phyloP scores from a whole-genome alignment of 441 rosid genomes.

The Pelargonium australe region DNA sequence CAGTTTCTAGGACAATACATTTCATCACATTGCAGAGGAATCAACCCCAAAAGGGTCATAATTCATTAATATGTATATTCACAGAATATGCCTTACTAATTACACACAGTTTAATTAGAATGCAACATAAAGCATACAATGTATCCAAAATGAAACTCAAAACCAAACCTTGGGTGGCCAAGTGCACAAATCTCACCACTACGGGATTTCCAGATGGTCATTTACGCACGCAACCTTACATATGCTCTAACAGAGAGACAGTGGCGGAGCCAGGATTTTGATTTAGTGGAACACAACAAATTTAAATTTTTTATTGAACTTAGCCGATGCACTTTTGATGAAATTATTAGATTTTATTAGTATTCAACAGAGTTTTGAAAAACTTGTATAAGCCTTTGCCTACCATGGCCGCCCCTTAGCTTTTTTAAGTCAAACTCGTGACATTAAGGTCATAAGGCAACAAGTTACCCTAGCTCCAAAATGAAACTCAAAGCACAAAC shows the following conservation, averaged over 20 bases:
- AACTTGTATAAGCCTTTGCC: too few relatives aligned
- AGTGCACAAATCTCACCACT: too few relatives aligned
- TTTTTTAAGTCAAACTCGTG: background rate
- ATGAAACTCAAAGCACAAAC: slow-evolving; percentile 6
- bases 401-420: too few relatives aligned
- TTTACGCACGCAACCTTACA: too few relatives aligned
- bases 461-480: background rate
- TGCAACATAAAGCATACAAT: background rate
- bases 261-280: too few relatives aligned
- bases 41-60: background rate
- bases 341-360: too few relatives aligned
- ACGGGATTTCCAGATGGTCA: too few relatives aligned
- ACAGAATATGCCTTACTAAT: background rate
- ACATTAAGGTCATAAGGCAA: background rate
- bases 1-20: background rate
- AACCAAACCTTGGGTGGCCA: background rate
- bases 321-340: too few relatives aligned
- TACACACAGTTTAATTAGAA: background rate
- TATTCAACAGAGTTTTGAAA: too few relatives aligned
- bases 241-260: too few relatives aligned
- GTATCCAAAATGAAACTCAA: slow-evolving; percentile 7
- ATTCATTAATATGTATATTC: background rate
- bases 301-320: too few relatives aligned
- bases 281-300: too few relatives aligned
- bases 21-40: background rate